These are phyloP conservation scores for Proliferodiscus dingleyae DNA, from an alignment of 2,329 filamentous ascomycete species.

Conservation along the genomic window DNA sequence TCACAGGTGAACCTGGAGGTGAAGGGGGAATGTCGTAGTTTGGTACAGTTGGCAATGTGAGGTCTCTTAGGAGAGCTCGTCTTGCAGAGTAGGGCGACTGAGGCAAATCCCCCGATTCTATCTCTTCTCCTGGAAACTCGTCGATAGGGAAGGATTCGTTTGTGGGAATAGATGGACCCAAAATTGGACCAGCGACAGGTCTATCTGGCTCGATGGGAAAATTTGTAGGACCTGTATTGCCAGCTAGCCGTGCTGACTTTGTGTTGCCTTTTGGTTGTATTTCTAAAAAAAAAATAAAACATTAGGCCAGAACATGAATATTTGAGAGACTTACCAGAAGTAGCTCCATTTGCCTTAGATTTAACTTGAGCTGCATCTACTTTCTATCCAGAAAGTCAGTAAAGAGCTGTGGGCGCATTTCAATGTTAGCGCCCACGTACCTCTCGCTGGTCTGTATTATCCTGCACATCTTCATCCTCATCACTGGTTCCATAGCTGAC, in stretches of 20 bases:
- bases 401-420: conserved; percentile 3
- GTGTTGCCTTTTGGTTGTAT: conserved; percentile 9
- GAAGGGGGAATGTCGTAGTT: conserved; percentile 72
- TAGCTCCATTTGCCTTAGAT: conserved; percentile 15
- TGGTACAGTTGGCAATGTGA: conserved; percentile 68
- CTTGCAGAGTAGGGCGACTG: conserved; percentile 63
- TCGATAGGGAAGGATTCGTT: conserved; percentile 12
- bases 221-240: background rate
- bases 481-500: conserved; percentile 38
- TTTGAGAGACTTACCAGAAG: conserved; percentile 15
- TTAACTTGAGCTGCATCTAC: conserved; percentile 12
- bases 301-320: background rate
- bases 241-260: background rate
- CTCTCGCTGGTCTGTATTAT: conserved; percentile 16
- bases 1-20: conserved; percentile 57
- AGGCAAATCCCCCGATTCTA: conserved; percentile 22
- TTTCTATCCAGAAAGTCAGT: conserved; percentile 23
- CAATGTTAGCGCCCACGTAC: conserved; percentile 12
- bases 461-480: conserved; percentile 29
- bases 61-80: conserved; percentile 60
- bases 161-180: conserved; percentile 26
- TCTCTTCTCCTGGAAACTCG: conserved; percentile 26
- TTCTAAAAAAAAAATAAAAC: conserved; percentile 16
- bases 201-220: conserved; percentile 15
- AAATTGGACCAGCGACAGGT: conserved; percentile 24